Evolutionary conservation across 345 rosid species (phyloP).

Genomic region (Zanthoxylum bungeanum): DNA sequence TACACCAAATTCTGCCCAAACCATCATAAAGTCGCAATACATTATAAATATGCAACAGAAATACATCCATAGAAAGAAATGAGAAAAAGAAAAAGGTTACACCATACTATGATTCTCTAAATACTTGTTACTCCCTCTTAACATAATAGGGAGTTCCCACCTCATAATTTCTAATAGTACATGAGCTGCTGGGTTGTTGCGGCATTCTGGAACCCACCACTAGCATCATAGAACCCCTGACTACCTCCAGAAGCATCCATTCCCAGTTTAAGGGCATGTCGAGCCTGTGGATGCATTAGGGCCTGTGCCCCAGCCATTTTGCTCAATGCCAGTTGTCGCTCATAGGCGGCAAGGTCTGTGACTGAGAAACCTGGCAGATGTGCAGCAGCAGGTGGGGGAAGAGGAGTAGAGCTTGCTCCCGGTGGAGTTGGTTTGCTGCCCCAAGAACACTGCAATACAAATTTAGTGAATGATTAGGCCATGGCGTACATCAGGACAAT

Average conservation of each 20-base stretch:
- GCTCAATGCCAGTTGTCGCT: conserved; percentile 60
- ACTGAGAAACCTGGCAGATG: conserved; percentile 56
- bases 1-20: no score
- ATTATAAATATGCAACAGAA: neutral
- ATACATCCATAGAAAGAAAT: neutral
- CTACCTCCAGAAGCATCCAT: conserved; percentile 64
- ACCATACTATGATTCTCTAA: neutral
- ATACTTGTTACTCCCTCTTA: conserved; percentile 18
- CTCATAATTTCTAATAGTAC: conserved; percentile 61
- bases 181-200: conserved; percentile 81
- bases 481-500: neutral
- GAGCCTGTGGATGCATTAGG: conserved; percentile 79
- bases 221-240: conserved; percentile 76
- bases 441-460: conserved; percentile 75
- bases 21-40: no score
- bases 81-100: neutral
- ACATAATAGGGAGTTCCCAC: neutral
- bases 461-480: neutral
- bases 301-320: conserved; percentile 67
- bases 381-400: conserved; percentile 67
- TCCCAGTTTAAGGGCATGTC: conserved; percentile 77
- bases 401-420: conserved; percentile 76
- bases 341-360: conserved; percentile 56
- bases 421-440: conserved; percentile 91
- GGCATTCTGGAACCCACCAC: conserved; percentile 64